These are phyloP conservation scores for Domatiomyces globalis DNA, from an alignment of 2,329 filamentous ascomycete genomes.

Conservation along the genomic window DNA sequence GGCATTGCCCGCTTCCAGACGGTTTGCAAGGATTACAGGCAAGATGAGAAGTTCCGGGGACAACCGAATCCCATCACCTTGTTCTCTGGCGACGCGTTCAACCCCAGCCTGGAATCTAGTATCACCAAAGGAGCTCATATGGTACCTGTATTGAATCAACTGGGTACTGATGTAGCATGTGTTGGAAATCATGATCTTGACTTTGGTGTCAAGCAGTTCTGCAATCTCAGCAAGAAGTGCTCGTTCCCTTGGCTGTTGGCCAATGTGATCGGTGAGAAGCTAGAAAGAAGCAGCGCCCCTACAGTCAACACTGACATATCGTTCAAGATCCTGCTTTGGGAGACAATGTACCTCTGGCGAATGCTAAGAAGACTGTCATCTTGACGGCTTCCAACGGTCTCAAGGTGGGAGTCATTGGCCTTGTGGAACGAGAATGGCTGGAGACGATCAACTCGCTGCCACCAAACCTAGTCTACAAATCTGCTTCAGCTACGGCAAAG, in stretches of 20 bases:
- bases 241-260: constrained; percentile 80
- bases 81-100: constrained; percentile 88
- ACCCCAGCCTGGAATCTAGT: constrained; percentile 75
- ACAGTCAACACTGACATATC: constrained; percentile 63
- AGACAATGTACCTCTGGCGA: constrained; percentile 57
- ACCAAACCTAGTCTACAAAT: constrained; percentile 67
- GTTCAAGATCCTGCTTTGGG: constrained; percentile 64
- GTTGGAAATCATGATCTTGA: constrained; percentile 87
- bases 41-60: constrained; percentile 43
- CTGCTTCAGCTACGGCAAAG: constrained; percentile 59
- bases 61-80: constrained; percentile 59
- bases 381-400: constrained; percentile 69
- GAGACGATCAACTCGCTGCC: constrained; percentile 78
- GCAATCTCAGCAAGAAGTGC: constrained; percentile 57
- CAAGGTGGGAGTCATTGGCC: constrained; percentile 70
- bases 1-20: constrained; percentile 70
- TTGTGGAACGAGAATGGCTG: constrained; percentile 80
- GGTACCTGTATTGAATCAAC: constrained; percentile 67
- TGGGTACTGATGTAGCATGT: constrained; percentile 67
- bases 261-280: constrained; percentile 44
- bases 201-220: constrained; percentile 73
- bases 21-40: constrained; percentile 59
- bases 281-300: background rate
- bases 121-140: constrained; percentile 84
- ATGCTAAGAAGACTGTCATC: constrained; percentile 61